A percentile compares a stretch with the other conserved stretches of the same genome.
These are phyloP conservation scores for Climacium dendroides DNA, from an alignment of 225 moss, liverwort and hornwort species.

Conservation along the genomic window DNA sequence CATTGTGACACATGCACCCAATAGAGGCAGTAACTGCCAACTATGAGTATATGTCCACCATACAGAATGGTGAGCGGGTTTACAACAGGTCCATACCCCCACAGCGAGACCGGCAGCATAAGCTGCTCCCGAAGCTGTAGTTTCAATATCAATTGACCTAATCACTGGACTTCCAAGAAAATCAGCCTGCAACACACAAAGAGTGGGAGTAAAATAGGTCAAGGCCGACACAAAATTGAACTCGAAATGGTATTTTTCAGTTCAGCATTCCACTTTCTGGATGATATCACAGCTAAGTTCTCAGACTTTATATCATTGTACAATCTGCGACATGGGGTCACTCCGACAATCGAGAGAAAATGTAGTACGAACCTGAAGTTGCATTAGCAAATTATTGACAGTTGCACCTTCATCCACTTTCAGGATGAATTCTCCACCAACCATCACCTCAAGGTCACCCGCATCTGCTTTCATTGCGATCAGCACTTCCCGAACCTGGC, in stretches of 20 bases:
- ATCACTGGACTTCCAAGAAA: constrained; percentile 68
- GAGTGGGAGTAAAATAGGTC: not conserved
- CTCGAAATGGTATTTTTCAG: not conserved
- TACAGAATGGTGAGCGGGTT: too few species aligned
- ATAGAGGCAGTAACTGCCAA: too few species aligned
- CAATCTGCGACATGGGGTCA: not conserved
- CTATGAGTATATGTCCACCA: too few species aligned
- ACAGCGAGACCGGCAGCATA: constrained; percentile 85
- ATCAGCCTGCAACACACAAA: constrained; percentile 47
- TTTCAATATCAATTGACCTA: constrained; percentile 72
- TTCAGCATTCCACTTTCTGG: not conserved
- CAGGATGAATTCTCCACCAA: constrained; percentile 57
- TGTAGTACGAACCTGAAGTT: constrained; percentile 52
- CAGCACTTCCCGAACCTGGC: constrained; percentile 78
- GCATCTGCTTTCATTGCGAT: constrained; percentile 91
- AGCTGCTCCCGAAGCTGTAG: constrained; percentile 92
- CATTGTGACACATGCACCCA: too few species aligned
- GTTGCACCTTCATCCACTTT: constrained; percentile 94
- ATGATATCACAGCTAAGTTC: not conserved
- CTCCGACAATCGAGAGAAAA: not conserved
- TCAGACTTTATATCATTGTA: too few species aligned
- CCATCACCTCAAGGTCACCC: constrained; percentile 27
- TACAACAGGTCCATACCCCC: constrained; percentile 35
- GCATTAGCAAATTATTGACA: constrained; percentile 73
- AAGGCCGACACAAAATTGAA: not conserved